These are phyloP conservation scores for Euphorbia pulcherrima DNA, from an alignment of 345 rosid species.

Conservation along the genomic window DNA sequence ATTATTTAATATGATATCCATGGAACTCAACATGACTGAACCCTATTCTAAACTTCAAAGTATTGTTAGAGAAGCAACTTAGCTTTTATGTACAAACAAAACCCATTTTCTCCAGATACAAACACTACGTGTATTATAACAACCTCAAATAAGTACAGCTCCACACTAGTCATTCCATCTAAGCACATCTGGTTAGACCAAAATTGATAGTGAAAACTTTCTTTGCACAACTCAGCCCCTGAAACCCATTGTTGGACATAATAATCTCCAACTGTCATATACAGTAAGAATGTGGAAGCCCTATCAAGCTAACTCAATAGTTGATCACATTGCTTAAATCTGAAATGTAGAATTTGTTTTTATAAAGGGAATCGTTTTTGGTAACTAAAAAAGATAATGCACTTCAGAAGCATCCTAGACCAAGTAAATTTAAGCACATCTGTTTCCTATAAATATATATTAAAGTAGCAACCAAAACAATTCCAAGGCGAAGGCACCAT, in stretches of 20 bases:
- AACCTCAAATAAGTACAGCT: background rate
- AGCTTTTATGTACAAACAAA: background rate
- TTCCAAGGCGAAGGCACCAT: background rate
- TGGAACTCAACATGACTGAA: background rate
- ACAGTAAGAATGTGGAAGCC: background rate
- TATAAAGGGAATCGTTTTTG: background rate
- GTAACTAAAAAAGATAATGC: background rate
- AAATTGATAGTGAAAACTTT: background rate
- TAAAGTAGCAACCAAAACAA: background rate
- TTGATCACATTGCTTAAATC: background rate
- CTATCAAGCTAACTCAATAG: background rate
- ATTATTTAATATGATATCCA: background rate
- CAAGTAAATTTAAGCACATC: background rate
- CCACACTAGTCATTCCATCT: background rate
- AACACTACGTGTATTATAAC: background rate
- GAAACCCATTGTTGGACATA: background rate
- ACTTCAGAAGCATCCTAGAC: background rate
- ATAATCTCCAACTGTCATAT: background rate
- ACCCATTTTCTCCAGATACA: background rate
- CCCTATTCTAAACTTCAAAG: background rate
- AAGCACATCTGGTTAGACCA: background rate
- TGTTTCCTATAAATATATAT: background rate
- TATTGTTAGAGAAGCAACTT: background rate
- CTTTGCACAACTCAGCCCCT: too few relatives aligned
- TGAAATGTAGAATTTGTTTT: background rate